These are phyloP conservation scores for Priceomyces haplophilus DNA, from an alignment of 805 yeast genomes.

Conservation along the genomic window DNA sequence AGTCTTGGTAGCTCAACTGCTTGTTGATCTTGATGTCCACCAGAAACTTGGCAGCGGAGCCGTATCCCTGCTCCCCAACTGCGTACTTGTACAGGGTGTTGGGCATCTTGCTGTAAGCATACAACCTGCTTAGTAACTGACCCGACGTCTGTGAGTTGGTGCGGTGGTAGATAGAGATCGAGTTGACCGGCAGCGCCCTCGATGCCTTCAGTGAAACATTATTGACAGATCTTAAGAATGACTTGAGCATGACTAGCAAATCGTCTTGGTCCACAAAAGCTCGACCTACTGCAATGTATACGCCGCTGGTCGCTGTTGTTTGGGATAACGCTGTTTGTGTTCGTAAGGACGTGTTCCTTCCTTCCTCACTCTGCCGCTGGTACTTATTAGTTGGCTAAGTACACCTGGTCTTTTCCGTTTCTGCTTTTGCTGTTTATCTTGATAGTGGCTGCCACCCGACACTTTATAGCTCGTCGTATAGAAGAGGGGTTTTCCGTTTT, in stretches of 20 bases:
- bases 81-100: slow-evolving; percentile 6
- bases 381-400: not conserved
- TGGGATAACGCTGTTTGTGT: too few relatives aligned
- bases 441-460: not conserved
- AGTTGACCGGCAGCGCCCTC: not conserved
- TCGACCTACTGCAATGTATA: too few relatives aligned
- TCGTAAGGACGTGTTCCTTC: not conserved
- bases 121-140: slow-evolving; percentile 23
- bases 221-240: slow-evolving; percentile 9
- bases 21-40: slow-evolving; percentile 17
- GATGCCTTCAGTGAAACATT: not conserved
- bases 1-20: slow-evolving; percentile 23
- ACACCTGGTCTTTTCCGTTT: not conserved
- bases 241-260: slow-evolving; percentile 7
- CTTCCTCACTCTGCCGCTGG: not conserved
- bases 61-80: not conserved
- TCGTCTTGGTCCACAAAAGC: too few relatives aligned
- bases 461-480: slow-evolving; percentile 4
- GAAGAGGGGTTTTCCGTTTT: slow-evolving; percentile 7
- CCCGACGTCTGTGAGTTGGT: slow-evolving; percentile 22
- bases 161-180: slow-evolving; percentile 27
- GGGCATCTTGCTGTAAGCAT: slow-evolving; percentile 18
- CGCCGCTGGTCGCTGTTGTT: too few relatives aligned
- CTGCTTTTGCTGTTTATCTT: too few relatives aligned
- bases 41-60: slow-evolving; percentile 13